phyloP scores from a whole-genome alignment of 352 stramenopile species.

The Phytopythium sindhum region DNA sequence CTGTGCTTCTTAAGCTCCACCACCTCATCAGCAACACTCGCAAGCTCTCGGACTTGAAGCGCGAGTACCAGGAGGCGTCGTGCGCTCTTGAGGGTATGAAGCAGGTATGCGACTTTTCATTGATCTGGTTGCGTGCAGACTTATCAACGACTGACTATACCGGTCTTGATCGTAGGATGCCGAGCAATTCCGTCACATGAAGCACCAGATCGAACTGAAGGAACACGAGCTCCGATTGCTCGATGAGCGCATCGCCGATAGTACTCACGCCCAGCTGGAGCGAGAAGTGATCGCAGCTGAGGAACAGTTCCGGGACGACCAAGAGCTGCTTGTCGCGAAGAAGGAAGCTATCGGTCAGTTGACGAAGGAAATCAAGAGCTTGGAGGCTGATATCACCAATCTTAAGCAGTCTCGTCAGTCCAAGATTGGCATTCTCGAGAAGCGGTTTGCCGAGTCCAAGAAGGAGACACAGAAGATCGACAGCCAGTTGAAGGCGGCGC shows the following conservation, averaged over 20 bases:
- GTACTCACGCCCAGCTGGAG: slow-evolving; percentile 75
- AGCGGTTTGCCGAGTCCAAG: slow-evolving; percentile 69
- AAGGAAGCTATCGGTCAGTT: slow-evolving; percentile 76
- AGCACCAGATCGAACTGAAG: slow-evolving; percentile 81
- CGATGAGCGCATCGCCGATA: slow-evolving; percentile 77
- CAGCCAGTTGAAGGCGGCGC: slow-evolving; percentile 46
- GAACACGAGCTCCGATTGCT: slow-evolving; percentile 76
- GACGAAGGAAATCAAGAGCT: slow-evolving; percentile 58
- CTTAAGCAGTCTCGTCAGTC: slow-evolving; percentile 79
- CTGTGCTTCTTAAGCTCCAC: slow-evolving; percentile 81
- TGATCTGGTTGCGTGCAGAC: neutral
- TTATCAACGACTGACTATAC: neutral
- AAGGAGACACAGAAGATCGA: slow-evolving; percentile 69
- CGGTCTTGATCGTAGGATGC: slow-evolving; percentile 39
- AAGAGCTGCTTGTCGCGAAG: slow-evolving; percentile 53
- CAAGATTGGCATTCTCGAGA: slow-evolving; percentile 77
- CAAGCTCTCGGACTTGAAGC: slow-evolving; percentile 60
- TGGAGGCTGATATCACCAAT: slow-evolving; percentile 81
- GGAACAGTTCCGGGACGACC: slow-evolving; percentile 71
- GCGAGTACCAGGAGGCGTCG: slow-evolving; percentile 61
- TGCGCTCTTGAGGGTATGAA: slow-evolving; percentile 63
- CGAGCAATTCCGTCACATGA: slow-evolving; percentile 66
- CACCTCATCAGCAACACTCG: slow-evolving; percentile 71
- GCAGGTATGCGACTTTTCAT: slow-evolving; percentile 30
- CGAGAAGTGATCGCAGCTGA: slow-evolving; percentile 61